Base-by-base conservation (phyloP, 768 basidiomycete species). In the Termitomyces sp. region DNA sequence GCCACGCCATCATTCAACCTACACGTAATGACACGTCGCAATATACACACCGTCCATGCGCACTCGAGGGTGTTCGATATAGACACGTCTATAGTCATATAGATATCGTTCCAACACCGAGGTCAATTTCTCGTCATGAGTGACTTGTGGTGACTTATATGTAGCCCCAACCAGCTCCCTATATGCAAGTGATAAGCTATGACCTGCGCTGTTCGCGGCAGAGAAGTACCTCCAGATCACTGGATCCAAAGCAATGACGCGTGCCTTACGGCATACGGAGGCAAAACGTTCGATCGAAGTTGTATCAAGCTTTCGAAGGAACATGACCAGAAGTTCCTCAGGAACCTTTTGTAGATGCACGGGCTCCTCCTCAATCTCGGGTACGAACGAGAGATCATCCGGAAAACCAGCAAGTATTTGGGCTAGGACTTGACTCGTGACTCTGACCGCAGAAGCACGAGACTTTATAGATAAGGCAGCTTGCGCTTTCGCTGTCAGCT, bases 11-110 rank as follows among this genome's bases (percentile, higher is more conserved):
- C 55, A n/a, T n/a, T 29, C 10, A 51, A 70, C 84, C 59, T 69
- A 90, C 90, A 87, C 75, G 63, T 92, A 96, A 69, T 94, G 93
- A 65, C 93, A 95, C 20, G 91, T 88, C 22, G 92, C 87, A 52
- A 97, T 94, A 68, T 96, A 96, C 10, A 93, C 86, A 2, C 94
- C 94, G 59, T 96, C 94, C 61, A 88, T 68, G 39, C 94, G 84
- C 48, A 96, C 69, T 47, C 94, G 82, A 14, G 93, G 92, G 57
- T 92, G 89, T 69, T 94, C 89, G 43, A 96, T 81, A 68, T 83
- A 92, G 9, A 90, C 72, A 20, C 85, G 85, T 39, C 94, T 81
- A 72, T 84, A 94, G 68, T 92, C 84, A 49, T 74, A 79, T 48
- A 70, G 67, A 68, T 84, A 85, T n/a, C 70, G 71, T 22, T 77